A percentile compares a stretch with the other conserved stretches of the same genome.
These are phyloP conservation scores for Athelia sp. DNA, from an alignment of 1,284 basidiomycete genomes.

Conservation along the genomic window DNA sequence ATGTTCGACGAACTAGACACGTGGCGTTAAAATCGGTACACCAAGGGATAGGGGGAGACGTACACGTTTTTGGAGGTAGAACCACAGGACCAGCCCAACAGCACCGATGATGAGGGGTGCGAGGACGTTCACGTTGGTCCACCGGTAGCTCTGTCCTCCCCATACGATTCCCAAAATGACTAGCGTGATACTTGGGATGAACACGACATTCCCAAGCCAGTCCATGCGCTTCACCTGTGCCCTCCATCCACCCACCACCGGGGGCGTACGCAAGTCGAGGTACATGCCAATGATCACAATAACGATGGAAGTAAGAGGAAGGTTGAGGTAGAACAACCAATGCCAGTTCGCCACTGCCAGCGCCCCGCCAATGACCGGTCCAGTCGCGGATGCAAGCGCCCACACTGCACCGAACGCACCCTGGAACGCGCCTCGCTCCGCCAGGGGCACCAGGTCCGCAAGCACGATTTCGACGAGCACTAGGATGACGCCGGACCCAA, in stretches of 20 bases:
- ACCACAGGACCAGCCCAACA: too few relatives aligned
- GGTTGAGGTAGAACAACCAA: background rate
- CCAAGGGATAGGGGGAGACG: too few relatives aligned
- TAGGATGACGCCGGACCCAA: conserved; percentile 31
- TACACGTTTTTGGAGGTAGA: too few relatives aligned
- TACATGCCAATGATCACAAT: background rate
- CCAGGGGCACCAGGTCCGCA: conserved; percentile 29
- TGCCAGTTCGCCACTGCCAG: background rate
- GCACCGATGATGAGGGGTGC: too few relatives aligned
- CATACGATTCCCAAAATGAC: too few relatives aligned
- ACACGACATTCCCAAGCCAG: background rate
- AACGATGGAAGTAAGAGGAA: background rate
- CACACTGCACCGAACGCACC: conserved; percentile 27
- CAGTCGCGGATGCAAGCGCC: conserved; percentile 22
- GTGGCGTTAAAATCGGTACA: too few relatives aligned
- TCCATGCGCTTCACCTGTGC: background rate
- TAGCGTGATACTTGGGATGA: conserved; percentile 8
- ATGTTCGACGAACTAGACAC: too few relatives aligned
- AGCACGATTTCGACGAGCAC: conserved; percentile 27
- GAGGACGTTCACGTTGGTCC: too few relatives aligned
- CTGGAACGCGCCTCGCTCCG: conserved; percentile 24
- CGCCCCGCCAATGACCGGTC: background rate
- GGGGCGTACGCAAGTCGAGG: background rate
- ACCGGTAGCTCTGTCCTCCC: too few relatives aligned
- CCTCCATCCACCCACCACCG: background rate